Evolutionary conservation across 441 rosid species (phyloP).

Genomic region (Francoa sonchifolia): DNA sequence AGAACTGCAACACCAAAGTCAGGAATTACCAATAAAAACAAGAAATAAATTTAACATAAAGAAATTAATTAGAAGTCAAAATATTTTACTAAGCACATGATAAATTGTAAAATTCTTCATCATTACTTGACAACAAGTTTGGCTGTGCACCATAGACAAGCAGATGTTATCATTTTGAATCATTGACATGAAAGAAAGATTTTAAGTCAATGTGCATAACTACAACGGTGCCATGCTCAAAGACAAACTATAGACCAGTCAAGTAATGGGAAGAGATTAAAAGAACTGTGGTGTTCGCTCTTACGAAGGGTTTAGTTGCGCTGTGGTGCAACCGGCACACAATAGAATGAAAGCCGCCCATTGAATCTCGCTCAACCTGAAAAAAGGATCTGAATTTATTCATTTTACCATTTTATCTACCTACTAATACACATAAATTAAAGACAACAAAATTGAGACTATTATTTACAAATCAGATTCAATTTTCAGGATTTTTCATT

Average conservation of each 20-base stretch:
- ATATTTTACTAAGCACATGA: no score
- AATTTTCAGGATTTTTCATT: not conserved
- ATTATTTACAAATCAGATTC: no score
- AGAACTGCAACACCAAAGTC: slow-evolving; percentile 40
- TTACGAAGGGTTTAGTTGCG: slow-evolving; percentile 82
- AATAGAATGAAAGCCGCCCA: slow-evolving; percentile 89
- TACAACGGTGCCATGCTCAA: no score
- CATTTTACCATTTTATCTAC: no score
- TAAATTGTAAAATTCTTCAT: slow-evolving; percentile 6
- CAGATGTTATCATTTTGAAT: no score
- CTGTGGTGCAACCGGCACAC: slow-evolving; percentile 94
- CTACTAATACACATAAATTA: not conserved
- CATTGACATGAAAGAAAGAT: slow-evolving; percentile 4
- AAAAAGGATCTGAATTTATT: slow-evolving; percentile 7
- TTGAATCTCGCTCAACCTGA: slow-evolving; percentile 84
- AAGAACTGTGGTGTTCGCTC: slow-evolving; percentile 13
- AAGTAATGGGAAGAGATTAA: slow-evolving; percentile 2
- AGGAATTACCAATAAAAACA: slow-evolving; percentile 4
- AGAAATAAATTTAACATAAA: not conserved
- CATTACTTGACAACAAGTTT: not conserved
- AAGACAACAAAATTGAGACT: no score
- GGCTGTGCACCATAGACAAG: slow-evolving; percentile 4
- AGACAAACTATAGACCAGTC: slow-evolving; percentile 6
- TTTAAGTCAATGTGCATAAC: no score
- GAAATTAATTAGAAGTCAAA: not conserved